phyloP scores from a whole-genome alignment of 176 grass and related monocot genomes.

The Lolium rigidum region DNA sequence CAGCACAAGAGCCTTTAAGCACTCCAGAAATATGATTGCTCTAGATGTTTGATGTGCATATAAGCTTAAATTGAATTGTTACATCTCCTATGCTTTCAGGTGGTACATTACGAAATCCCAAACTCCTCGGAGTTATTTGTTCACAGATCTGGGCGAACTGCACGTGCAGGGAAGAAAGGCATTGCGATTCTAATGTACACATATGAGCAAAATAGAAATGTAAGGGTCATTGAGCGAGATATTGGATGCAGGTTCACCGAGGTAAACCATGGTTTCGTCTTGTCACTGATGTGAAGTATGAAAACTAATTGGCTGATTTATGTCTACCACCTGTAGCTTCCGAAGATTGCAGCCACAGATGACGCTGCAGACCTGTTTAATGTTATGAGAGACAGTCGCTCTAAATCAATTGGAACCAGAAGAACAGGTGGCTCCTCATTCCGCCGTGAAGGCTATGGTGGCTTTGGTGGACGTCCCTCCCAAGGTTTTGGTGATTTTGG shows the following conservation, averaged over 20 bases:
- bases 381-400: slow-evolving; percentile 55
- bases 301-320: slow-evolving; percentile 7
- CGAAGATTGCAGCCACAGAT: slow-evolving; percentile 60
- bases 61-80: slow-evolving; percentile 28
- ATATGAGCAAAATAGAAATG: slow-evolving; percentile 68
- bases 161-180: slow-evolving; percentile 93
- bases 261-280: slow-evolving; percentile 52
- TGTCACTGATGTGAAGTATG: neutral
- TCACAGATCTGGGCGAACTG: slow-evolving; percentile 95
- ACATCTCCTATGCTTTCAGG: slow-evolving; percentile 37
- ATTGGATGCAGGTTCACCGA: slow-evolving; percentile 82
- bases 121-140: slow-evolving; percentile 94
- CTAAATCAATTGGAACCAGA: slow-evolving; percentile 48
- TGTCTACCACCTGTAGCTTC: slow-evolving; percentile 62
- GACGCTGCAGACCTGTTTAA: slow-evolving; percentile 70
- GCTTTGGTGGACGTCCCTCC: slow-evolving; percentile 47
- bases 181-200: slow-evolving; percentile 85
- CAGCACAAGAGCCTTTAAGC: neutral
- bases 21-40: neutral
- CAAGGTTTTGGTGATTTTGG: slow-evolving; percentile 47
- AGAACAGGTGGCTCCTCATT: slow-evolving; percentile 58
- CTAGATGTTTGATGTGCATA: slow-evolving; percentile 16
- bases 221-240: slow-evolving; percentile 88
- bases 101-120: slow-evolving; percentile 90
- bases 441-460: slow-evolving; percentile 37